Conservation (phyloP, 2,329 filamentous ascomycete genomes). For the Claviceps digitariae region DNA sequence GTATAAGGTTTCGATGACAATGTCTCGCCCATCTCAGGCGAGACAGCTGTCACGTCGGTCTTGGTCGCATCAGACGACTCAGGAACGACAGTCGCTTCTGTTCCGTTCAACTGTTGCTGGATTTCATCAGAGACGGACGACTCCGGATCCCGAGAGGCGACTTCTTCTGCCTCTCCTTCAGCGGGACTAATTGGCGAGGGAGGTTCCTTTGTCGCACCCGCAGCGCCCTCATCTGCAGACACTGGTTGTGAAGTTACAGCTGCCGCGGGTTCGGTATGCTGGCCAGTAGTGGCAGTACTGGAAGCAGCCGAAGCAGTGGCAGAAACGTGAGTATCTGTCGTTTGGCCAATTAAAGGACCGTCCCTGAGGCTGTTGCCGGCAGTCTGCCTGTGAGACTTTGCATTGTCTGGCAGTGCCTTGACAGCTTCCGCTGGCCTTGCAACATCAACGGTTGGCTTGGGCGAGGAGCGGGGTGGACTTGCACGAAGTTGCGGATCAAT, state of each 20-base stretch:
- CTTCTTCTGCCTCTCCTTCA: background rate
- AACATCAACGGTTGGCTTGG: background rate
- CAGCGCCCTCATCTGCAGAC: background rate
- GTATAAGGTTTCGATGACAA: background rate
- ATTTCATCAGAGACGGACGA: background rate
- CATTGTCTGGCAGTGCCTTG: background rate
- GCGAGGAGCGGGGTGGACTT: slow-evolving; percentile 2
- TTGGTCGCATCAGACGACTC: background rate
- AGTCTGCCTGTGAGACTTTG: background rate
- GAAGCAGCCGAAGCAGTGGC: background rate
- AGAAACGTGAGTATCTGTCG: background rate
- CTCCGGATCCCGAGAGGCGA: background rate
- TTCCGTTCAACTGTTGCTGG: background rate
- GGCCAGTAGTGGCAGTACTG: background rate
- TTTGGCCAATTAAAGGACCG: background rate
- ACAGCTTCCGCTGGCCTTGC: background rate
- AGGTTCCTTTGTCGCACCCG: background rate
- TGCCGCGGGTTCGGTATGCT: background rate
- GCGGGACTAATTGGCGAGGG: background rate
- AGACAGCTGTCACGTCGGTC: background rate
- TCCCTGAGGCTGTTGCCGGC: background rate
- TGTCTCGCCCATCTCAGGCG: background rate
- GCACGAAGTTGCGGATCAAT: slow-evolving; percentile 6
- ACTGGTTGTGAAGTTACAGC: background rate
- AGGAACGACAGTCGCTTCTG: background rate